Base-by-base conservation (phyloP, 805 yeast genomes). In the Sungouiella blattae region DNA sequence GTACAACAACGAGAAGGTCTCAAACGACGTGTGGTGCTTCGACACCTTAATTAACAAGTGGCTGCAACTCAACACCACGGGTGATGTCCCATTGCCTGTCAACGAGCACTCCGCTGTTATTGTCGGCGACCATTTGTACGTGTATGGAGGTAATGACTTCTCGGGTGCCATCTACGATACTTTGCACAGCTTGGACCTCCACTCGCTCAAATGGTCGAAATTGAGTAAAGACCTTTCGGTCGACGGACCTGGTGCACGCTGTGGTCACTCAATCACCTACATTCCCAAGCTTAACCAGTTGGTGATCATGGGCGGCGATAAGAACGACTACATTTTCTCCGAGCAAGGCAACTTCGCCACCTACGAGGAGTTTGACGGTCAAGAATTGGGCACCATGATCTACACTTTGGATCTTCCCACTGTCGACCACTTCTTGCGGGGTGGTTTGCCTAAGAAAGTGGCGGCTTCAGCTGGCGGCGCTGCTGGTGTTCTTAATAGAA, bases 221-320 rank as follows among this genome's bases (percentile, higher is more conserved):
- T 71, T 85, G 48, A 23, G 28, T 22, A 28, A 28, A 18, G 34
- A 32, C 6, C 16, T 35, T 15, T 79, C 73, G 3, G 64, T 66
- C 27, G 67, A 71, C 25, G 69, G 71, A 9, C 95, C 96, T 1
- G 85, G 89, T 29, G 78, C 93, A 11, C 77, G 97, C 49, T 85
- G 91, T 43, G 98, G 98, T 7, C 98, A 93, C 60, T 78, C 95
- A 6, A 65, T 91, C 62, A 80, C 97, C 1, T 81, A 77, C 35
- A 58, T 84, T 37, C 67, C 81, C 32, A 75, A 70, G 17, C 77
- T 76, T 41, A 77, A 86, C 51, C 85, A 81, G 59, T 53, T 91
- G 23, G 55, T 89, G 9, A 76, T 91, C 11, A 81, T 94, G 85
- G 98, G 98, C 28, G 98, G 98, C 39, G 95, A 87, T 58, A 75